These are phyloP conservation scores for Rosa lucieae DNA, from an alignment of 306 rosid genomes.

Conservation along the genomic window DNA sequence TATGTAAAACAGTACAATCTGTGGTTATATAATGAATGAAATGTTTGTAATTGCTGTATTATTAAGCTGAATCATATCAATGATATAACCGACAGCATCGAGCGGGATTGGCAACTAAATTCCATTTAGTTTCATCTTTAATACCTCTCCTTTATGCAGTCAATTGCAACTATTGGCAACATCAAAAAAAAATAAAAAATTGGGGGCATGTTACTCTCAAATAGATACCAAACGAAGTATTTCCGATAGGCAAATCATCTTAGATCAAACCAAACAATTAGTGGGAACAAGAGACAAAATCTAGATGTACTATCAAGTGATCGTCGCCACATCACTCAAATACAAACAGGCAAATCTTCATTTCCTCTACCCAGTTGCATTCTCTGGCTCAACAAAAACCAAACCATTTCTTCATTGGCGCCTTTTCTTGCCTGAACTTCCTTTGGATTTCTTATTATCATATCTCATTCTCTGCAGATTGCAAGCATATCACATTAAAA, in stretches of 20 bases:
- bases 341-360: neutral
- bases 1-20: too few species aligned
- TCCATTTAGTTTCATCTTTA: too few species aligned
- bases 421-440: constrained; percentile 48
- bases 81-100: too few species aligned
- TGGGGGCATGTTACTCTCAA: too few species aligned
- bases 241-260: neutral
- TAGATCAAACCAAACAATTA: neutral
- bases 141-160: too few species aligned
- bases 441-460: constrained; percentile 17
- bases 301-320: neutral
- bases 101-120: too few species aligned
- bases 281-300: neutral
- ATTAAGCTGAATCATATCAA: too few species aligned
- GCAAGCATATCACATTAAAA: constrained; percentile 13
- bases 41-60: too few species aligned
- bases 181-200: too few species aligned
- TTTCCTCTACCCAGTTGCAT: neutral
- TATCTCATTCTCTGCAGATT: constrained; percentile 47
- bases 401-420: constrained; percentile 32
- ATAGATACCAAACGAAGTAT: too few species aligned
- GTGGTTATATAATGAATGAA: too few species aligned
- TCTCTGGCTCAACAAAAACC: constrained; percentile 5
- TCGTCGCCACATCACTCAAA: constrained; percentile 3
- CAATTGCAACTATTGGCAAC: too few species aligned